Base-by-base conservation (phyloP, 805 yeast genomes). In the Scheffersomyces lignosus region DNA sequence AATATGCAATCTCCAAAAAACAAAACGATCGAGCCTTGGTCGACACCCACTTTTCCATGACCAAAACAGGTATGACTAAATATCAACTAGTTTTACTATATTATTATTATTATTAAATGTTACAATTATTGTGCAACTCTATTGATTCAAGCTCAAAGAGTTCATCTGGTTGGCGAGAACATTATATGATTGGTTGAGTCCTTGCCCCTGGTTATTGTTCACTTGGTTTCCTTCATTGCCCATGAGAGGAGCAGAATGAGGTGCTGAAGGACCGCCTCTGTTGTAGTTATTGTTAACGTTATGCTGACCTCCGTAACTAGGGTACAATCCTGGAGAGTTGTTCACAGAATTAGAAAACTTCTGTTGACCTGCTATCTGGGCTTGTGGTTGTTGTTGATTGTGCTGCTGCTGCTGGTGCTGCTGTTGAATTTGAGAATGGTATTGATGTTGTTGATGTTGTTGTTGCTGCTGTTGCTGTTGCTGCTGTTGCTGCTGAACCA, bases 131-230 rank as follows among this genome's bases (percentile, higher is more conserved):
- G 24, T 20, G 7, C 24, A 20, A 20, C n/a, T 16, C 27, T 25
- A 33, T 30, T 40, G 31, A 39, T 59, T 58, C 39, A 62, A 63
- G 41, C 54, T 64, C 43, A 61, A 54, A 10, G 68, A 55, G 43
- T 60, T 61, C 41, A 66, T 56, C 34, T 64, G 70, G 38, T 47
- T 56, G 26, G 61, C 50, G 31, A 62, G 52, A 34, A 47, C 45
- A 42, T 41, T 43, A 20, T 40, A 41, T 10, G 45, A 36, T 9
- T 43, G 40, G 27, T 42, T 44, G 14, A 38, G 29, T 25, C 29
- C 37, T 13, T 29, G 27, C 13, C 18, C 39, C 34, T 29, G 22
- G 27, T 37, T 25, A 24, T 20, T 29, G 18, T 31, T 29, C 5
- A 27, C 22, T n/a, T 18, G 9, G 32, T 27, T 20, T 18, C 33